Evolutionary conservation across 768 basidiomycete genomes (phyloP), one percentile per base, ranked within the genome.

Genomic region (Serpula lacrymans): DNA sequence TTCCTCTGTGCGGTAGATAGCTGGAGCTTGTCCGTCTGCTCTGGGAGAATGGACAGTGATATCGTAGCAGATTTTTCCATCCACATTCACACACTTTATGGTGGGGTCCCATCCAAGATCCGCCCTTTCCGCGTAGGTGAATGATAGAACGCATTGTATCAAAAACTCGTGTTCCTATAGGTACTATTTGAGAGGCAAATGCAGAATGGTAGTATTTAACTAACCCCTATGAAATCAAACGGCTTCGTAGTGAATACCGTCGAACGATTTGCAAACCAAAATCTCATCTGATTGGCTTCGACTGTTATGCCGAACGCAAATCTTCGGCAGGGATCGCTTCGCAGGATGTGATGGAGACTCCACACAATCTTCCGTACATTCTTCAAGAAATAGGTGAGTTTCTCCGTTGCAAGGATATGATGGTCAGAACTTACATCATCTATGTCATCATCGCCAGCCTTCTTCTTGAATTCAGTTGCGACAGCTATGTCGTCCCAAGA

Each of bases 241-340:
- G n/a, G n/a, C n/a, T n/a, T n/a, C n/a, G n/a, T n/a, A n/a, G n/a
- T n/a, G n/a, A n/a, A n/a, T n/a, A n/a, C n/a, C n/a, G n/a, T n/a
- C n/a, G n/a, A n/a, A 7, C 31, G 29, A 34, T 32, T 27, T 6
- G 3, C 5, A 9, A 29, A 53, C 65, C 65, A 67, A 16, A 65
- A 1, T 14, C 64, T 47, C 50, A 54, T 46, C 0, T 29, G 5
- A 0, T 21, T 49, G 31, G 55, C 48, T 37, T 63, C 55, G 12
- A 61, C 40, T 0, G 55, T 60, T 17, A 64, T 52, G 0, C 61
- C 63, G 14, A 58, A 52, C 2, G 48, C 41, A 23, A 59, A 57
- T 4, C 55, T 39, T 3, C 53, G 43, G 24, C 53, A 40, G 0
- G 47, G 56, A 36, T 65, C 64, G 25, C 54, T 44, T 2, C 45